Base-by-base conservation (phyloP, 805 yeast genomes). In the Wickerhamiella domercqiae region DNA sequence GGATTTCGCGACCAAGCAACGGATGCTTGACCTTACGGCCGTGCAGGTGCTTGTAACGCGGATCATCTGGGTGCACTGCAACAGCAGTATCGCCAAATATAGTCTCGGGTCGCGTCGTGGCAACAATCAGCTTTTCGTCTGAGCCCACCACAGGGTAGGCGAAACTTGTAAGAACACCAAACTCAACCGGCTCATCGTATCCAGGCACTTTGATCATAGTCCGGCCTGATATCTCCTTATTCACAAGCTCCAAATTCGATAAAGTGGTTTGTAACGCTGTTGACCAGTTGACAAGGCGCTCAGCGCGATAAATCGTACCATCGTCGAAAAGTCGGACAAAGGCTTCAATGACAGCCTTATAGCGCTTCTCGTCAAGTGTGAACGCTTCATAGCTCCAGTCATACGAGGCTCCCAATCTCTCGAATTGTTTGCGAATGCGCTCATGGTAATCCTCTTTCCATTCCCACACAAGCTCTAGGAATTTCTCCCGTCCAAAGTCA, bases 31-130 rank as follows among this genome's bases (percentile, higher is more conserved):
- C 90, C 57, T 66, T 82, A 60, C 86, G 83, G 44, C 98, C 98
- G 56, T 90, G 98, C 55, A 90, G 68, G 58, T 90, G 98, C 48
- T 63, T 78, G 68, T 90, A 90, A 61, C 98, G 75, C 33, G 75
- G 64, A 63, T 90, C 98, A 33, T 86, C 73, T 41, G 98, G 98
- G 61, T 90, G 98, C 39, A 90, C 94, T 30, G 98, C 98, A 50
- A 90, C 79, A 56, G 78, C 98, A 39, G 96, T 84, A 63, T 90
- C 98, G 68, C 98, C 98, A 53, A 90, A 87, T 49, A 90, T 63
- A 42, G 98, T 90, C 66, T 90, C 98, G 31, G 98, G 98, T 73
- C 98, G 87, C 29, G 98, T 90, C 36, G 98, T 90, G 25, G 98
- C 98, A 47, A 90, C 94, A 40, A 87, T 67, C 38, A 90, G 54